Conservation (phyloP, 345 rosid genomes). For the Hibiscus mutabilis region DNA sequence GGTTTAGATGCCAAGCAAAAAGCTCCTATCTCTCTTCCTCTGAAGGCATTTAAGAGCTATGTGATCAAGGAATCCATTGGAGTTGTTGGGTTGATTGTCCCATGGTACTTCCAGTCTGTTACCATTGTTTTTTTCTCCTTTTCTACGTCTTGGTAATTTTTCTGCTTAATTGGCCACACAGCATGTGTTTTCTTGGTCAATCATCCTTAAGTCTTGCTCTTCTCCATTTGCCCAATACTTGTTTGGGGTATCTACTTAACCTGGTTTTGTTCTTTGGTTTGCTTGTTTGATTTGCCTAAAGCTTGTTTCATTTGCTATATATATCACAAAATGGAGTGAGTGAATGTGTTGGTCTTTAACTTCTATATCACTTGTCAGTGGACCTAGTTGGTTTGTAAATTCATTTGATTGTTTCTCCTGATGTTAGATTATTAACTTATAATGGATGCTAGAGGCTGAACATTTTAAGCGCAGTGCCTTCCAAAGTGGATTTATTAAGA, state of each 20-base stretch:
- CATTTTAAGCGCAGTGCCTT: background rate
- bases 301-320: background rate
- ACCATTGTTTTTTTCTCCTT: background rate
- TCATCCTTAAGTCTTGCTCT: background rate
- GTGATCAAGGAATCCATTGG: slow-evolving; percentile 9
- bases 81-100: background rate
- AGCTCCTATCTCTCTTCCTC: background rate
- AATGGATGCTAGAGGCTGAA: background rate
- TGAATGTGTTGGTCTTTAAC: background rate
- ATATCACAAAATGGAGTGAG: background rate
- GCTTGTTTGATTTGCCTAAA: background rate
- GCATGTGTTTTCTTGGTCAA: background rate
- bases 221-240: background rate
- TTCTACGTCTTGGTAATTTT: background rate
- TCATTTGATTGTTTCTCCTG: background rate
- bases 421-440: background rate
- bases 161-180: background rate
- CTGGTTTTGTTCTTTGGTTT: background rate
- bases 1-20: slow-evolving; percentile 11
- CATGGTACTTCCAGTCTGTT: background rate
- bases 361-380: background rate
- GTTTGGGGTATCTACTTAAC: background rate
- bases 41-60: slow-evolving; percentile 3
- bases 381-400: background rate
- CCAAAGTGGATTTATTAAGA: background rate